phyloP scores from a whole-genome alignment of 441 rosid genomes.

The Metrosideros polymorpha region DNA sequence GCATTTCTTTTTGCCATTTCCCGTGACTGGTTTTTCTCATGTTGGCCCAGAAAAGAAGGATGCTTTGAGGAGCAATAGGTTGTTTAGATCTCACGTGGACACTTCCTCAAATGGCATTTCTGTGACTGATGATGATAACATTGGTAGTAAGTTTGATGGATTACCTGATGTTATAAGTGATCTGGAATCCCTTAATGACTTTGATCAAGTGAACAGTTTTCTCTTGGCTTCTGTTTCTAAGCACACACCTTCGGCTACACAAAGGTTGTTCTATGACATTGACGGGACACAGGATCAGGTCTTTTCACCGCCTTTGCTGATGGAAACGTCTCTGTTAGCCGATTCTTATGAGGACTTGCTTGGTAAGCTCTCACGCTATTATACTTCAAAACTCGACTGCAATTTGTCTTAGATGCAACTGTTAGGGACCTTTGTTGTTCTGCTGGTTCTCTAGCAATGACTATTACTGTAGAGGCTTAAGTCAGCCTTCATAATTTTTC shows the following conservation, averaged over 20 bases:
- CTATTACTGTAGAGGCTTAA: background rate
- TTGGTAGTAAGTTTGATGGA: conserved; percentile 50
- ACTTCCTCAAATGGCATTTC: conserved; percentile 32
- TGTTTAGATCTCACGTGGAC: conserved; percentile 42
- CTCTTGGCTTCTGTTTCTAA: conserved; percentile 57
- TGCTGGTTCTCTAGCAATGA: background rate
- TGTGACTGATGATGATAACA: conserved; percentile 31
- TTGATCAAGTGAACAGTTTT: conserved; percentile 65
- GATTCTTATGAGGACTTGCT: conserved; percentile 90
- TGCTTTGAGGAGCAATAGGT: conserved; percentile 39
- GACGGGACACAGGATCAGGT: conserved; percentile 70
- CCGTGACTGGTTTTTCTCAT: conserved; percentile 48
- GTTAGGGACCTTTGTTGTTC: conserved; percentile 3
- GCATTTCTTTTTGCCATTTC: conserved; percentile 83
- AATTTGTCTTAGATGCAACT: background rate
- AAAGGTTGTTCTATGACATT: conserved; percentile 48
- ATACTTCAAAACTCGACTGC: background rate
- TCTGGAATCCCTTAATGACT: conserved; percentile 62
- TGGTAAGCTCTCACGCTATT: conserved; percentile 38
- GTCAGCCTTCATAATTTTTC: background rate
- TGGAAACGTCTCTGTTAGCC: conserved; percentile 64
- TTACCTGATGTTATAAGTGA: conserved; percentile 50
- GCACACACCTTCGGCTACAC: conserved; percentile 48
- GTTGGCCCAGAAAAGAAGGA: conserved; percentile 43
- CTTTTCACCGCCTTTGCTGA: conserved; percentile 86